A percentile compares a stretch with the other conserved stretches of the same genome.
Evolutionary conservation across 768 basidiomycete species (phyloP).

Genomic region (Gymnopilus dilepis): DNA sequence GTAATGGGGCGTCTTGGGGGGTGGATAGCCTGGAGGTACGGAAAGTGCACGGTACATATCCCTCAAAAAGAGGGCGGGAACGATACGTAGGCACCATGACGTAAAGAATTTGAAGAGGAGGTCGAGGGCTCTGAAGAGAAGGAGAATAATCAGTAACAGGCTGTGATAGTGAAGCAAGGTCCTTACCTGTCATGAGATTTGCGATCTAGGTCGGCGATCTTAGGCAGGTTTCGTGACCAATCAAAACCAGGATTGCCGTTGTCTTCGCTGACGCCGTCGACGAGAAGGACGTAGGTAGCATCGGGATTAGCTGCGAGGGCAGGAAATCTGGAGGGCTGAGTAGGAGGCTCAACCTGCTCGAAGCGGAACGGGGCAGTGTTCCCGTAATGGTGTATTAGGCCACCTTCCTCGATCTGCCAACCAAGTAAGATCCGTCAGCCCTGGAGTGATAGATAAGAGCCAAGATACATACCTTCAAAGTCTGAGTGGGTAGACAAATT

Average conservation of each 20-base stretch:
- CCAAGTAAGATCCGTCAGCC: not conserved
- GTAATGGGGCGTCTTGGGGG: slow-evolving; percentile 61
- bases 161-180: not conserved
- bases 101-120: slow-evolving; percentile 54
- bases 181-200: slow-evolving; percentile 50
- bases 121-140: slow-evolving; percentile 44
- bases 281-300: slow-evolving; percentile 45
- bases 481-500: slow-evolving; percentile 40
- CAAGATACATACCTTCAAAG: slow-evolving; percentile 33
- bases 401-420: slow-evolving; percentile 45
- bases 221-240: slow-evolving; percentile 54
- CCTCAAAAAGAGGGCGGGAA: slow-evolving; percentile 52
- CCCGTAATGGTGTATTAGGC: slow-evolving; percentile 43
- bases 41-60: slow-evolving; percentile 51
- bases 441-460: not conserved
- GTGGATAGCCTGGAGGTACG: slow-evolving; percentile 39
- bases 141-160: not conserved
- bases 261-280: slow-evolving; percentile 43
- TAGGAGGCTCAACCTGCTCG: slow-evolving; percentile 30
- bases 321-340: slow-evolving; percentile 42
- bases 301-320: slow-evolving; percentile 42
- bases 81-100: slow-evolving; percentile 54
- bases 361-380: slow-evolving; percentile 50
- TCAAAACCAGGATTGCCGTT: slow-evolving; percentile 53
- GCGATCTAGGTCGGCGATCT: slow-evolving; percentile 45